Evolutionary conservation across 768 basidiomycete genomes (phyloP), one percentile per base, ranked within the genome.

Genomic region (Podaxis pistillaris): DNA sequence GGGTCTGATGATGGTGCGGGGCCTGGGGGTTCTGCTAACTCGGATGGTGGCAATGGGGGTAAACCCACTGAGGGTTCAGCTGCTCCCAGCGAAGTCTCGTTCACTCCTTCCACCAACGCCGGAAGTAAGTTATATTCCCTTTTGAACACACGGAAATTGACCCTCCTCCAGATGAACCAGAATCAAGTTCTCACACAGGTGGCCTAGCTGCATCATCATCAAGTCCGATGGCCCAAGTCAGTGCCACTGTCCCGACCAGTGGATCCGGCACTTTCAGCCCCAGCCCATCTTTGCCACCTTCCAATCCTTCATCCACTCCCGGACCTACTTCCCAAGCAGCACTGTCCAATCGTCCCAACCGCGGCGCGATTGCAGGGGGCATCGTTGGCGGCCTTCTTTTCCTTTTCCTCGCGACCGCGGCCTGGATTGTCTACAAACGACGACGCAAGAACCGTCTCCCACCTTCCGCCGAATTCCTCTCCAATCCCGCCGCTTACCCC

Each of bases 381-480:
- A 75, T 85, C 52, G 64, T 88, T 17, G 86, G 83, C n/a, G 79
- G 75, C 33, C 69, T 83, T 37, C 63, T 79, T 8, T 63, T 81
- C 47, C 64, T 83, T 60, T 63, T 73, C 9, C 65, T 82, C 51
- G 37, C 78, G 15, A 51, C 70, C 5, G 57, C 79, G 7, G 74
- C 67, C 36, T 36, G 75, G n/a, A 63, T 86, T 53, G 69, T 79
- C 64, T 67, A 79, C 13, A 81, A 80, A 46, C 75, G 78, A 17
- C 80, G 80, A 22, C 76, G 75, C 46, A 75, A 69, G 26, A 71
- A 64, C 30, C 79, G 75, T 56, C 77, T 74, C n/a, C 78, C 85
- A 1, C 88, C 88, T 3, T 86, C 86, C 15, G 78, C 85, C 17
- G 86, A 87, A 65, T 88, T 88, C 70, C 71, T 84, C 26, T 22